These are phyloP conservation scores for Arabidopsis arenosa DNA, from an alignment of 345 rosid species.

Conservation along the genomic window DNA sequence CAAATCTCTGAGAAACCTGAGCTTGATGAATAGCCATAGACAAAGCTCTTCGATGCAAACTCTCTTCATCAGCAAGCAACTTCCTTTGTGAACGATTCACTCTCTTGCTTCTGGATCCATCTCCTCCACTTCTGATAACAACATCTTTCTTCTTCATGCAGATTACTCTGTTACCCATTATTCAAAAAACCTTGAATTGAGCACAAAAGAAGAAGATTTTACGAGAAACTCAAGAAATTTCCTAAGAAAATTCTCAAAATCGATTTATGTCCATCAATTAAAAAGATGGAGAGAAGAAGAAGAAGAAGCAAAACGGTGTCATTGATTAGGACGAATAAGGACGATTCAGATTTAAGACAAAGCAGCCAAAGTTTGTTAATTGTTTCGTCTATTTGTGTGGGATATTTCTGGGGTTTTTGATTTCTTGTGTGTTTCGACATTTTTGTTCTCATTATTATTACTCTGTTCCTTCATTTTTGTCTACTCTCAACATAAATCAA, in stretches of 20 bases:
- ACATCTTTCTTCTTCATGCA: conserved; percentile 76
- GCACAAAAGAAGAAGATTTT: neutral
- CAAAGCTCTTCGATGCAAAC: conserved; percentile 80
- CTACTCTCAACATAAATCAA: neutral
- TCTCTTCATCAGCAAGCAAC: conserved; percentile 76
- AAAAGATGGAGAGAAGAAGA: neutral
- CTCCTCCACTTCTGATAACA: conserved; percentile 37
- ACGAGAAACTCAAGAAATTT: neutral
- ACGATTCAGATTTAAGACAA: conserved; percentile 40
- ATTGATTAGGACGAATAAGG: conserved; percentile 26
- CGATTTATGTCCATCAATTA: conserved; percentile 6
- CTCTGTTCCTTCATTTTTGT: conserved; percentile 12
- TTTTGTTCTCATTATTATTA: neutral
- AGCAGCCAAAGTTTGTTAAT: conserved; percentile 29
- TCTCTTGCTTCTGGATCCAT: conserved; percentile 82
- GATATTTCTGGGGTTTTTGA: conserved; percentile 16
- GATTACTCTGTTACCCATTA: conserved; percentile 81
- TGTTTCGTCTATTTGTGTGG: conserved; percentile 16
- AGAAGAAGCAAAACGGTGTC: conserved; percentile 13
- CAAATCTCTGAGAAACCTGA: conserved; percentile 82
- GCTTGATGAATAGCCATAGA: conserved; percentile 91
- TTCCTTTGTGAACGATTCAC: conserved; percentile 84
- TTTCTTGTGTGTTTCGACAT: neutral
- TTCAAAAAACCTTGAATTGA: conserved; percentile 24
- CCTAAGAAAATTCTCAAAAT: neutral